These are phyloP conservation scores for Leccinum fuscescens DNA, from an alignment of 1,284 basidiomycete species.

Conservation along the genomic window DNA sequence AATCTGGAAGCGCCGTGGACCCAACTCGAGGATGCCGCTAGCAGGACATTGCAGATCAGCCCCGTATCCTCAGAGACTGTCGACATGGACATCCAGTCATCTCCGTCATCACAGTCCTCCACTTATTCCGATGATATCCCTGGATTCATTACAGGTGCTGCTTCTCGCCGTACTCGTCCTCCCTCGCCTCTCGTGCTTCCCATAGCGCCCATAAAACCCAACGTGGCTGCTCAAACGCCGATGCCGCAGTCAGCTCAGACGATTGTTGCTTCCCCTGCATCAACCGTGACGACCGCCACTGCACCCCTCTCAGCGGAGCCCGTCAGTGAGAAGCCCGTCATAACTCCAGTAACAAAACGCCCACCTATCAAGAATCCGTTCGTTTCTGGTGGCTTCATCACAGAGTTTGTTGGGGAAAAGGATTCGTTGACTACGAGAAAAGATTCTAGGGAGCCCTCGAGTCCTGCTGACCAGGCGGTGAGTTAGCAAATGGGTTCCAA, in stretches of 20 bases:
- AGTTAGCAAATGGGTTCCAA: background rate
- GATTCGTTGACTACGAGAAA: conserved; percentile 23
- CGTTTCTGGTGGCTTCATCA: conserved; percentile 51
- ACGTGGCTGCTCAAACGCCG: conserved; percentile 18
- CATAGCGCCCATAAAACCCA: conserved; percentile 15
- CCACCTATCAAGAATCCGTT: conserved; percentile 42
- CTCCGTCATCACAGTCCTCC: conserved; percentile 31
- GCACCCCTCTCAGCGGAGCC: conserved; percentile 13
- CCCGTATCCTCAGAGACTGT: conserved; percentile 36
- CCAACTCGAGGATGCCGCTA: conserved; percentile 26
- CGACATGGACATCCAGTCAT: conserved; percentile 35
- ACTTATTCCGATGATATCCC: conserved; percentile 29
- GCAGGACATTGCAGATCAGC: conserved; percentile 31
- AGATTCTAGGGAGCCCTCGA: conserved; percentile 15
- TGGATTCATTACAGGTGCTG: conserved; percentile 32
- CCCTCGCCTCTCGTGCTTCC: conserved; percentile 30
- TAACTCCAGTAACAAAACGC: conserved; percentile 10
- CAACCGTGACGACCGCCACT: conserved; percentile 14
- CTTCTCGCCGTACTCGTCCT: conserved; percentile 30
- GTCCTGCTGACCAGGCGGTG: conserved; percentile 16
- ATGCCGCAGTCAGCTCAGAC: conserved; percentile 17
- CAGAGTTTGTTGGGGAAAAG: conserved; percentile 40
- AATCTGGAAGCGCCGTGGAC: conserved; percentile 18
- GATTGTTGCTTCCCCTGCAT: conserved; percentile 20
- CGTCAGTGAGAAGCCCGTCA: conserved; percentile 11